Percentiles rank a stretch among this genome's conserved stretches.
phyloP scores from a whole-genome alignment of 2,329 filamentous ascomycete genomes.

The Pestalotiopsis sp. region DNA sequence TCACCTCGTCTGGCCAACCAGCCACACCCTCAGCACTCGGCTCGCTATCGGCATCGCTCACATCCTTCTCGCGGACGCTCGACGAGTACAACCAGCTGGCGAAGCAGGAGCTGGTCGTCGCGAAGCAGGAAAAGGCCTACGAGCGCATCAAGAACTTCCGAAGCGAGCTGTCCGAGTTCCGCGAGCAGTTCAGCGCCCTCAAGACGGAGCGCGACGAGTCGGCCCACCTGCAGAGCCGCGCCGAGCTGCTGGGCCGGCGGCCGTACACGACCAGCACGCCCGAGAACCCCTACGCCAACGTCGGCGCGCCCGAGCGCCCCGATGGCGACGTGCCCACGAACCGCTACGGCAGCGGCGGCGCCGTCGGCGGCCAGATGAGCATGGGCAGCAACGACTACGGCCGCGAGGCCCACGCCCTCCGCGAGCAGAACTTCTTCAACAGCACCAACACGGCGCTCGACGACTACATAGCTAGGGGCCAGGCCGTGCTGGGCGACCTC shows the following conservation, averaged over 20 bases:
- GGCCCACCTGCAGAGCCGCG: conserved; percentile 66
- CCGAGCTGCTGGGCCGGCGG: conserved; percentile 82
- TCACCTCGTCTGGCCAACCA: conserved; percentile 58
- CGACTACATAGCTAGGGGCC: conserved; percentile 89
- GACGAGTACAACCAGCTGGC: conserved; percentile 89
- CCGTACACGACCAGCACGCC: conserved; percentile 79
- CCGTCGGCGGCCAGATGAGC: conserved; percentile 38
- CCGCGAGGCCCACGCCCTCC: conserved; percentile 80
- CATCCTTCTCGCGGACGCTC: conserved; percentile 82
- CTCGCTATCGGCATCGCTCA: conserved; percentile 69
- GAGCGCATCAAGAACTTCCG: conserved; percentile 87
- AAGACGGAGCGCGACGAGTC: conserved; percentile 79
- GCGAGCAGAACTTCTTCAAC: conserved; percentile 86
- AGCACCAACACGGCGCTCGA: conserved; percentile 85
- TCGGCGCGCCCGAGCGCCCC: conserved; percentile 31
- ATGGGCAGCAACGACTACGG: conserved; percentile 64
- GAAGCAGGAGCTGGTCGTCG: conserved; percentile 84
- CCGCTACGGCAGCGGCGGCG: conserved; percentile 38
- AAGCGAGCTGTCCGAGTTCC: conserved; percentile 78
- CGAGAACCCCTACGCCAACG: conserved; percentile 87
- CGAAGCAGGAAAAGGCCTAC: conserved; percentile 88
- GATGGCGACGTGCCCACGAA: conserved; percentile 43
- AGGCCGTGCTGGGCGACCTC: conserved; percentile 87
- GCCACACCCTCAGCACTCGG: conserved; percentile 61
- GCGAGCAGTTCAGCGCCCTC: conserved; percentile 74